Conservation (phyloP, 2,329 filamentous ascomycete genomes). For the Phialophora expanda region DNA sequence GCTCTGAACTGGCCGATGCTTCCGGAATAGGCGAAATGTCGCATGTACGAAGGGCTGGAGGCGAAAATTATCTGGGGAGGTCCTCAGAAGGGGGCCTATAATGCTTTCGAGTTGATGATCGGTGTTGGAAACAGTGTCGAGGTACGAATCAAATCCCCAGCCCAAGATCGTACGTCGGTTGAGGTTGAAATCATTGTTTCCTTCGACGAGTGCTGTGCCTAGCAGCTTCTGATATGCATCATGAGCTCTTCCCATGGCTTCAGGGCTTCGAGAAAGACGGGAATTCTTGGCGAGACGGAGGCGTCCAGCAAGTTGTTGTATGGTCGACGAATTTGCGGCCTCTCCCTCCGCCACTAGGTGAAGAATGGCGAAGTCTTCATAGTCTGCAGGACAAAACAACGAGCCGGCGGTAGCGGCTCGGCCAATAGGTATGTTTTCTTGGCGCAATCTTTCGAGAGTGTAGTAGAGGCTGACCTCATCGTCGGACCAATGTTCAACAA, state of each 20-base stretch:
- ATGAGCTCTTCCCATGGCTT: conserved; percentile 7
- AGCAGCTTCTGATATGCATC: conserved; percentile 19
- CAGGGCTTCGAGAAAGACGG: conserved; percentile 10
- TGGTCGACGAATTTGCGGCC: not conserved
- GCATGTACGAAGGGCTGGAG: conserved; percentile 70
- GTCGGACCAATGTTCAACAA: conserved; percentile 72
- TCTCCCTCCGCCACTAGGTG: conserved; percentile 3
- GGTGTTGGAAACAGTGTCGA: conserved; percentile 16
- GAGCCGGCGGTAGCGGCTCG: not conserved
- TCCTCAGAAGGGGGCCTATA: conserved; percentile 1
- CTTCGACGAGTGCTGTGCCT: conserved; percentile 8
- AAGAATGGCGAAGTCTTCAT: conserved; percentile 18
- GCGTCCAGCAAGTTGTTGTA: conserved; percentile 26
- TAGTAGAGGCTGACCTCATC: conserved; percentile 63
- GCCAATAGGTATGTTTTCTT: conserved; percentile 9
- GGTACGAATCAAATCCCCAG: conserved; percentile 32
- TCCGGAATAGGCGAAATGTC: conserved; percentile 35
- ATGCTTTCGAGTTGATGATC: conserved; percentile 12
- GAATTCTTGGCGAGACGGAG: conserved; percentile 22
- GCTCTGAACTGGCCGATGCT: conserved; percentile 52
- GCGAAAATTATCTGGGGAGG: conserved; percentile 44
- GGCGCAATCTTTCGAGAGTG: conserved; percentile 30
- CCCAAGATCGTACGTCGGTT: conserved; percentile 26
- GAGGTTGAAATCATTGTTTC: conserved; percentile 19
- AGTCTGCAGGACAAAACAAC: conserved; percentile 20